Evolutionary conservation across 768 basidiomycete genomes (phyloP), one percentile per base, ranked within the genome.

Genomic region (Suillus weaverae): DNA sequence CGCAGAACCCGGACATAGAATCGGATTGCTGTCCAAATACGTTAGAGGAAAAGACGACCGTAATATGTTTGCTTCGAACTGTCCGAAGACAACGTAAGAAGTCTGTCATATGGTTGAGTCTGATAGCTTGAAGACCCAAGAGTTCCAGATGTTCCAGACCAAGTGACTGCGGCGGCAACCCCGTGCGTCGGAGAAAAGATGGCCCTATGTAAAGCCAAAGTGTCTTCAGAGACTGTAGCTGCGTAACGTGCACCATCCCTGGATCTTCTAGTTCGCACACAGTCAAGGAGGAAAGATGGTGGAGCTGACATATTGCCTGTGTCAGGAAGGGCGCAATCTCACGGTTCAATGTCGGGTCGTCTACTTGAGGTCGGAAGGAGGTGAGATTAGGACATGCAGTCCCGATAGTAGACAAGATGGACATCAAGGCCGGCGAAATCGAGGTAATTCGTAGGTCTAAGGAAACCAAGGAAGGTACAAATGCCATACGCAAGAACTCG

Each of bases 311-410:
- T 26, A 41, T 59, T 3, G 26, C 4, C 1, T 26, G 56, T 38
- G 22, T 57, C 35, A 39, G 14, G 36, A 39, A 26, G 36, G 36
- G 56, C 22, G 16, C 36, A 38, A 57, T 18, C 8, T 38, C 22
- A 3, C 16, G 9, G 26, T 57, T 16, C 16, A 26, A 18, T 16
- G 5, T 39, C 22, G 22, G 38, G 36, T 57, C 16, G 2, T 6
- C 16, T 26, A 59, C 18, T 41, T 41, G 38, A 39, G 38, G 16
- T 30, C 16, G 38, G 20, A 76, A 74, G 2, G 71, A 71, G 1
- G 64, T 69, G 33, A 74, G 67, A 26, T 76, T 71, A 13, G 74
- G 73, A 59, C 73, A 74, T 8, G 67, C 50, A 0, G 60, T 64
- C 0, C 71, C 70, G 26, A 74, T 56, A 36, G 70, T 60, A 1